Evolutionary conservation across 1,284 basidiomycete genomes (phyloP).

Genomic region (Leccinum cinnamomeum): DNA sequence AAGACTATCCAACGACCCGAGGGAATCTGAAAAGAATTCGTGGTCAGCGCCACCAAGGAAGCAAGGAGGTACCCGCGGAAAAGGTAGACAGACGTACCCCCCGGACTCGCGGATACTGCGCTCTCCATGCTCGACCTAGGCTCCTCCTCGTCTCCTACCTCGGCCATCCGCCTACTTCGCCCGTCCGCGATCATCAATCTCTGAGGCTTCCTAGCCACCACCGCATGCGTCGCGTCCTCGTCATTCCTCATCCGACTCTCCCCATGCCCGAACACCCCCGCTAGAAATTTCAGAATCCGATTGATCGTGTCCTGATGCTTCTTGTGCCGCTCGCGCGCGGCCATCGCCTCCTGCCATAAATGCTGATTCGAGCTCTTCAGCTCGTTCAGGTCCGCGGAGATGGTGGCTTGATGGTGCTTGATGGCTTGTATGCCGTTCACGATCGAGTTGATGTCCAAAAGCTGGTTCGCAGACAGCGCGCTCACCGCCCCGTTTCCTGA

Average conservation of each 20-base stretch:
- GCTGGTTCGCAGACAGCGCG: conserved; percentile 43
- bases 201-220: conserved; percentile 52
- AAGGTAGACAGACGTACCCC: conserved; percentile 8
- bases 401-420: conserved; percentile 87
- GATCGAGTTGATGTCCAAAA: conserved; percentile 75
- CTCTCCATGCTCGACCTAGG: conserved; percentile 28
- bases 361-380: too few species aligned
- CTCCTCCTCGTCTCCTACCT: conserved; percentile 41
- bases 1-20: conserved; percentile 33
- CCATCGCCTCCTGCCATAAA: too few species aligned
- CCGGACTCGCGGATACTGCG: conserved; percentile 25
- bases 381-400: conserved; percentile 51
- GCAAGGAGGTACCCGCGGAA: not conserved
- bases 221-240: conserved; percentile 43
- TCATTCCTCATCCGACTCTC: conserved; percentile 44
- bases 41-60: not conserved
- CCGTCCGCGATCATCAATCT: conserved; percentile 70
- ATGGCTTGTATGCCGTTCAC: conserved; percentile 86
- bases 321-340: conserved; percentile 67
- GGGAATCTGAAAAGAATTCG: conserved; percentile 23
- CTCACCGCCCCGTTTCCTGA: conserved; percentile 20
- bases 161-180: conserved; percentile 36
- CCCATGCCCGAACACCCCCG: conserved; percentile 82
- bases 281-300: conserved; percentile 91
- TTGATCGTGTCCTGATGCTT: conserved; percentile 98